Base-by-base conservation (phyloP, 257 asterid genomes). In the Dorcoceras hygrometricum region DNA sequence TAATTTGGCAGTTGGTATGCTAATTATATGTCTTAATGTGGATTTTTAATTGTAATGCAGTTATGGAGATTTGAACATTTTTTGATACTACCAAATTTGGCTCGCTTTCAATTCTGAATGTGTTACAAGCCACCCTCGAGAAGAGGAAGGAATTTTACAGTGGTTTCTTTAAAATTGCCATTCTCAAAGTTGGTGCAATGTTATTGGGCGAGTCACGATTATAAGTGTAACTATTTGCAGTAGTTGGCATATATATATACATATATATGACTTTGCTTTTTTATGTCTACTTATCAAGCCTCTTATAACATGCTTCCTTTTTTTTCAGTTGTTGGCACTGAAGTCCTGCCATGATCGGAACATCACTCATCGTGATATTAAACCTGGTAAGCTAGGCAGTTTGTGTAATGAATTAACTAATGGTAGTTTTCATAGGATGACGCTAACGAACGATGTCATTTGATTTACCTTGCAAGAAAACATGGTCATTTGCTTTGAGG, bases 401-500 rank as follows among this genome's bases (percentile, higher is more conserved):
- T 62, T 32, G 22, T 59, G 57, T 61, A 32, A 34, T 66, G 48
- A 59, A 29, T 63, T 39, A 28, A 8, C 3, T 48, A 65, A 58
- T 55, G 32, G 20, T 57, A 28, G 53, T 59, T 67, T 58, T n/a
- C 43, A 20, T 16, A 34, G 28, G 54, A 27, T 75, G 74, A 23
- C 73, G 66, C 76, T 70, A 65, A 78, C 62, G 67, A 53, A 70
- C 58, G 48, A 62, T 27, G 43, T 46, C 48, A 48, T 73, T 8
- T 61, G 46, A 73, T 66, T 63, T 32, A 14, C 63, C 55, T 75
- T 82, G 78, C 68, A 50, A 90, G 99, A 93, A 84, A 93, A 93
- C 80, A 93, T 93, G 99, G 94, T 90, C 67, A 75, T 93, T 71
- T 93, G 99, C 89, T 85, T 90, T 69, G 92, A 88, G 80, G 96